phyloP scores from a whole-genome alignment of 495 filamentous ascomycete genomes.

The Podospora australis region DNA sequence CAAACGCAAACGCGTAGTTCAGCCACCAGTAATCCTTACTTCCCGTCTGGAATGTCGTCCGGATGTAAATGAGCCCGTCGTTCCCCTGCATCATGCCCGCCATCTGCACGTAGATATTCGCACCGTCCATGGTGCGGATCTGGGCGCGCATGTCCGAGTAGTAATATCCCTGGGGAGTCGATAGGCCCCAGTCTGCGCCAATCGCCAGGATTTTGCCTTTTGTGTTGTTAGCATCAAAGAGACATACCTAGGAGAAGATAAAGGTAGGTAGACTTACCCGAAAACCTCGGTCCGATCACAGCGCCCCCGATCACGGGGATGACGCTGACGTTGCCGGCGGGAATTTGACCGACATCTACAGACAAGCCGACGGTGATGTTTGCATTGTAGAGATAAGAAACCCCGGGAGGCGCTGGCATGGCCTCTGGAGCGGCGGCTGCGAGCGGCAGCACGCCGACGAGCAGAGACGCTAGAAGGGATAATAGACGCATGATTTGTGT shows the following conservation, averaged over 20 bases:
- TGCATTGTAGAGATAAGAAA: slow-evolving; percentile 10
- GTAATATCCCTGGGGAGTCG: slow-evolving; percentile 4
- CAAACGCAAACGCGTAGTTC: slow-evolving; percentile 16
- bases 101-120: slow-evolving; percentile 17
- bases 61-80: slow-evolving; percentile 4
- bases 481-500: too few species aligned
- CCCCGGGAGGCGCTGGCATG: slow-evolving; percentile 1
- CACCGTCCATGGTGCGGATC: slow-evolving; percentile 13
- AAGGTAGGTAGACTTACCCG: slow-evolving; percentile 3
- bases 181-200: slow-evolving; percentile 14
- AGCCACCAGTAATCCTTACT: slow-evolving; percentile 15
- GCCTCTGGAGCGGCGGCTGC: neutral
- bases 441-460: neutral
- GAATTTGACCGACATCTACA: slow-evolving; percentile 14
- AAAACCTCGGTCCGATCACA: slow-evolving; percentile 9
- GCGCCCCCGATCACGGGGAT: slow-evolving; percentile 14
- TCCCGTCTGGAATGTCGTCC: slow-evolving; percentile 14
- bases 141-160: slow-evolving; percentile 13
- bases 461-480: too few species aligned
- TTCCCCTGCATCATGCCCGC: slow-evolving; percentile 7
- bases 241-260: neutral
- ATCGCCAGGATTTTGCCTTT: slow-evolving; percentile 15
- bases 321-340: slow-evolving; percentile 15
- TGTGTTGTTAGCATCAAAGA: neutral
- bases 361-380: slow-evolving; percentile 16